phyloP scores from a whole-genome alignment of 495 filamentous ascomycete genomes.

The Aspergillus mulundensis region DNA sequence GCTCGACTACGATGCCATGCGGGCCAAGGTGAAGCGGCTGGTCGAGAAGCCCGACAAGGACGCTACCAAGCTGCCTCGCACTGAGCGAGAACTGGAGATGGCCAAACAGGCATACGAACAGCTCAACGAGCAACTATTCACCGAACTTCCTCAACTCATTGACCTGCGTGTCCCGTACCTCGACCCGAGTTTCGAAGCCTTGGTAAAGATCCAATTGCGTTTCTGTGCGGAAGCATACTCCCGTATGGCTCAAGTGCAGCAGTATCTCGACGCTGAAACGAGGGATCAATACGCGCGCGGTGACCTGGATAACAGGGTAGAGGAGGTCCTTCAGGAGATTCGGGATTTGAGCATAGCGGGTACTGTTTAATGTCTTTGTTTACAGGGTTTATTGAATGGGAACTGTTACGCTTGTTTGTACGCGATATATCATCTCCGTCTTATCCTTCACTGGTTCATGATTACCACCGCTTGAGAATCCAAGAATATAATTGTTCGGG shows the following conservation, averaged over 20 bases:
- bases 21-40: conserved; percentile 92
- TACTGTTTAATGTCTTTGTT: conserved; percentile 47
- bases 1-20: conserved; percentile 93
- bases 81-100: conserved; percentile 91
- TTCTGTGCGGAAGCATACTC: conserved; percentile 98
- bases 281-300: conserved; percentile 94
- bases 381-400: neutral
- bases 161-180: conserved; percentile 95
- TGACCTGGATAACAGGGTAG: conserved; percentile 84
- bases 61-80: conserved; percentile 84
- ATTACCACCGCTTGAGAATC: neutral
- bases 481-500: conserved; percentile 10
- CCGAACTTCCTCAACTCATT: conserved; percentile 93
- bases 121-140: conserved; percentile 90
- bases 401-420: conserved; percentile 2
- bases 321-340: conserved; percentile 96
- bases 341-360: conserved; percentile 91
- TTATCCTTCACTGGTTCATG: conserved; percentile 11
- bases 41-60: conserved; percentile 99
- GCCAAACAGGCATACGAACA: conserved; percentile 91
- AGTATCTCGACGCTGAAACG: conserved; percentile 95
- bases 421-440: conserved; percentile 2
- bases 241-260: conserved; percentile 97
- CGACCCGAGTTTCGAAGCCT: conserved; percentile 91
- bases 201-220: conserved; percentile 96